Percentiles rank a stretch among this genome's conserved stretches.
Conservation (phyloP, 2,329 filamentous ascomycete genomes). For the Neoarthrinium moseri region DNA sequence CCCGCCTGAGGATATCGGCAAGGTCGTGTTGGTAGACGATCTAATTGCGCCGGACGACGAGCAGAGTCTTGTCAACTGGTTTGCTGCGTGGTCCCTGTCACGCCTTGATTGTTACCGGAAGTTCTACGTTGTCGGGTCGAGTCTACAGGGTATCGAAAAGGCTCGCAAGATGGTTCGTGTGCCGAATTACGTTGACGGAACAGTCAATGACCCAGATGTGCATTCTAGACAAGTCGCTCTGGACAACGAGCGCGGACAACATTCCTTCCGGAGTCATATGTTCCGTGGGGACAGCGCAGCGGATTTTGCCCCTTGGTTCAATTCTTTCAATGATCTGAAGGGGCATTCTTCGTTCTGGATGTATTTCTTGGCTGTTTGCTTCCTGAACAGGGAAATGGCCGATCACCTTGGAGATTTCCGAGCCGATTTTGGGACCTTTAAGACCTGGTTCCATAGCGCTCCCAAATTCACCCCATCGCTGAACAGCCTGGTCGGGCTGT, state of each 20-base stretch:
- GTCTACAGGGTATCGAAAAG: slow-evolving; percentile 18
- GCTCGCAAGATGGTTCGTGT: slow-evolving; percentile 31
- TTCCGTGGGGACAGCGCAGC: slow-evolving; percentile 15
- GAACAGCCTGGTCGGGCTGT: slow-evolving; percentile 44
- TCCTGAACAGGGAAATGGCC: slow-evolving; percentile 38
- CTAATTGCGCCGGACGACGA: slow-evolving; percentile 58
- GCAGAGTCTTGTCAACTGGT: slow-evolving; percentile 62
- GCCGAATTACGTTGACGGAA: slow-evolving; percentile 34
- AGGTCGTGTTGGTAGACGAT: slow-evolving; percentile 44
- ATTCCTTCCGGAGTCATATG: slow-evolving; percentile 11
- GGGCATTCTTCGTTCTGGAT: slow-evolving; percentile 22
- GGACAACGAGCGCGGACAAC: slow-evolving; percentile 15
- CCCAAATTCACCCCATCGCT: slow-evolving; percentile 8
- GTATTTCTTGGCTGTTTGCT: slow-evolving; percentile 40
- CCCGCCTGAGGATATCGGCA: slow-evolving; percentile 27
- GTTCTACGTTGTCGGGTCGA: slow-evolving; percentile 55
- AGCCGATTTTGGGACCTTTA: slow-evolving; percentile 27
- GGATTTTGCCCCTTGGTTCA: slow-evolving; percentile 16
- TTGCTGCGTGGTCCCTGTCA: slow-evolving; percentile 54
- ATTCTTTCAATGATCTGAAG: slow-evolving; percentile 1
- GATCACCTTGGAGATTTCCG: slow-evolving; percentile 24
- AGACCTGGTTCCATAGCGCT: slow-evolving; percentile 33
- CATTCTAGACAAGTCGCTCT: neutral
- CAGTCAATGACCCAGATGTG: slow-evolving; percentile 35
- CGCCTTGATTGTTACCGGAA: slow-evolving; percentile 51